Evolutionary conservation across 192 early-diverging fungal genomes (phyloP).

Genomic region (Podila epicladia): DNA sequence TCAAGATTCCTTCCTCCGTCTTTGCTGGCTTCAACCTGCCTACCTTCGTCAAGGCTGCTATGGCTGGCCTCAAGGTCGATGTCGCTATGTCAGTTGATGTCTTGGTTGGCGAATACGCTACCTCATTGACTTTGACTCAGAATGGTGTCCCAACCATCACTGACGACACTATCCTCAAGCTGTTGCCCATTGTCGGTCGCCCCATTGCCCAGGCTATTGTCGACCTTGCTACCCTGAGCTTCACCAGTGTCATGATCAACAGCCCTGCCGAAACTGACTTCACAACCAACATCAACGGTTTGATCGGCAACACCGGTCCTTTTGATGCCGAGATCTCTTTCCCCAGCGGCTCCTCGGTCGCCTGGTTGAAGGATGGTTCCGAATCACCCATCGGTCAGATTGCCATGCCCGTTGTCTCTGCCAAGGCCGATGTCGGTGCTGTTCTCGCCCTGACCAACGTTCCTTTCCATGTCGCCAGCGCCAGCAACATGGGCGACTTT

Average conservation of each 20-base stretch:
- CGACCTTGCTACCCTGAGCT: slow-evolving; percentile 36
- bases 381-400: slow-evolving; percentile 52
- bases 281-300: slow-evolving; percentile 47
- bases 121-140: slow-evolving; percentile 55
- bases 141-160: slow-evolving; percentile 52
- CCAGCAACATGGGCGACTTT: slow-evolving; percentile 58
- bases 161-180: slow-evolving; percentile 56
- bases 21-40: slow-evolving; percentile 61
- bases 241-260: slow-evolving; percentile 47
- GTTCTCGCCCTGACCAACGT: slow-evolving; percentile 53
- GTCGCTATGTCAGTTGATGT: slow-evolving; percentile 54
- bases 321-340: slow-evolving; percentile 53
- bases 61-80: slow-evolving; percentile 58
- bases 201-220: slow-evolving; percentile 67
- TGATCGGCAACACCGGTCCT: slow-evolving; percentile 48
- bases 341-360: slow-evolving; percentile 53
- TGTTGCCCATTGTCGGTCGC: slow-evolving; percentile 62
- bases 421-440: slow-evolving; percentile 59
- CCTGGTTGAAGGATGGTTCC: slow-evolving; percentile 37
- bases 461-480: slow-evolving; percentile 52
- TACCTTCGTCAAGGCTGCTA: slow-evolving; percentile 56
- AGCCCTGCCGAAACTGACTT: slow-evolving; percentile 47
- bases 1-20: slow-evolving; percentile 46
- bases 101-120: slow-evolving; percentile 60
- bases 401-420: slow-evolving; percentile 54